Evolutionary conservation across 331 rosid species (phyloP).

Genomic region (Dryas integrifolia): DNA sequence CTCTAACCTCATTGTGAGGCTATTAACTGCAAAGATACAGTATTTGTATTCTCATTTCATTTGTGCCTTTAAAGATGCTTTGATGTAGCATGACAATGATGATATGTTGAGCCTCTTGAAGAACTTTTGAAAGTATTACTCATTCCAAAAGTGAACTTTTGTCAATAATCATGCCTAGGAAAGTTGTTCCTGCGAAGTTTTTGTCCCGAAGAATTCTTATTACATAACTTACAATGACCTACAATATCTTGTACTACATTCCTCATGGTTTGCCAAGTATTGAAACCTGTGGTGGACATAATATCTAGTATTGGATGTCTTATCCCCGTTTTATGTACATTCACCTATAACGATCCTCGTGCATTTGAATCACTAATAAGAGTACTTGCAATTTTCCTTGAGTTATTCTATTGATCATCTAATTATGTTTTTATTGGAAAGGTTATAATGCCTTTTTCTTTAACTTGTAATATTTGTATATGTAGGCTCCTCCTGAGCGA

Average conservation of each 20-base stretch:
- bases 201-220: too few relatives aligned
- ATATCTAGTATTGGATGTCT: too few relatives aligned
- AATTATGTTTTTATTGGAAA: not conserved
- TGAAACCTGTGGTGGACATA: too few relatives aligned
- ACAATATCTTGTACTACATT: too few relatives aligned
- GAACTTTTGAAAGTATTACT: not conserved
- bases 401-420: not conserved
- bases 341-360: not conserved
- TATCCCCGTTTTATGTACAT: not conserved
- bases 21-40: conserved; percentile 3
- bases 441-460: not conserved
- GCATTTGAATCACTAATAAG: not conserved
- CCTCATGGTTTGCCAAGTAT: too few relatives aligned
- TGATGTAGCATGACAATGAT: conserved; percentile 1
- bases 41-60: not conserved
- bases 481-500: conserved; percentile 78
- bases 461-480: conserved; percentile 9
- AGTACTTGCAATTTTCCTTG: not conserved
- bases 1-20: conserved; percentile 18
- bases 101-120: not conserved
- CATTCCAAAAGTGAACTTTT: not conserved
- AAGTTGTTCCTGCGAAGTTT: too few relatives aligned
- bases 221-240: too few relatives aligned
- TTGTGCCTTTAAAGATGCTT: not conserved
- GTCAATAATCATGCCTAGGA: too few relatives aligned